These are phyloP conservation scores for Fraxinus baroniana DNA, from an alignment of 305 asterid genomes.

Conservation along the genomic window DNA sequence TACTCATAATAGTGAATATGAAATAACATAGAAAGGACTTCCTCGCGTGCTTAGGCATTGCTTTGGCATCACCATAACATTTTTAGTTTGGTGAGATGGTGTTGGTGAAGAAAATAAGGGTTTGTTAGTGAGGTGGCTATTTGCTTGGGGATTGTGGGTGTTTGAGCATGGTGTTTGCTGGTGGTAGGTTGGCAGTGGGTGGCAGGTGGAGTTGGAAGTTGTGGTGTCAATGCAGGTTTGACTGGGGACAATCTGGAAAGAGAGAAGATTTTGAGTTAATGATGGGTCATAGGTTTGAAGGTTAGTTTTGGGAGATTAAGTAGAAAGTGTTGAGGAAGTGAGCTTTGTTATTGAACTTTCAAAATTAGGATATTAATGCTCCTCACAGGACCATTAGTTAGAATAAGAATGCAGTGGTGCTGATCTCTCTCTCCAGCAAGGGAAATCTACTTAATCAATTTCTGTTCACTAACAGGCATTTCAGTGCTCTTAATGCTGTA, in stretches of 20 bases:
- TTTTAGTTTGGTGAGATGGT: neutral
- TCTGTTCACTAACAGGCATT: constrained; percentile 10
- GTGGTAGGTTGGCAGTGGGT: neutral
- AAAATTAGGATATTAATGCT: neutral
- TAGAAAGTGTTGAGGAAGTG: neutral
- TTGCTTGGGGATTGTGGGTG: neutral
- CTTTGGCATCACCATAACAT: neutral
- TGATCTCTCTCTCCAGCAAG: neutral
- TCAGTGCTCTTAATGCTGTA: neutral
- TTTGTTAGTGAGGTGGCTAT: constrained; percentile 3
- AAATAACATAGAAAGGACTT: constrained; percentile 4
- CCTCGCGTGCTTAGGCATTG: neutral
- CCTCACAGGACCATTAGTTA: neutral
- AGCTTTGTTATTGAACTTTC: neutral
- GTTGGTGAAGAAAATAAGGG: neutral
- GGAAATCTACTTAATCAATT: neutral
- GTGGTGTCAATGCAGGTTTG: neutral
- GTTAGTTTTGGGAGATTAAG: neutral
- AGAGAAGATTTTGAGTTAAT: neutral
- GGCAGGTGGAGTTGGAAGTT: neutral
- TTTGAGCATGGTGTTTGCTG: neutral
- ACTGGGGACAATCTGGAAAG: neutral
- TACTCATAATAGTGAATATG: neutral
- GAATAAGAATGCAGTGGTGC: neutral
- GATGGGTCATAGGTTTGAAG: neutral